phyloP scores from a whole-genome alignment of 83 land plant genomes.

The Picea abies region DNA sequence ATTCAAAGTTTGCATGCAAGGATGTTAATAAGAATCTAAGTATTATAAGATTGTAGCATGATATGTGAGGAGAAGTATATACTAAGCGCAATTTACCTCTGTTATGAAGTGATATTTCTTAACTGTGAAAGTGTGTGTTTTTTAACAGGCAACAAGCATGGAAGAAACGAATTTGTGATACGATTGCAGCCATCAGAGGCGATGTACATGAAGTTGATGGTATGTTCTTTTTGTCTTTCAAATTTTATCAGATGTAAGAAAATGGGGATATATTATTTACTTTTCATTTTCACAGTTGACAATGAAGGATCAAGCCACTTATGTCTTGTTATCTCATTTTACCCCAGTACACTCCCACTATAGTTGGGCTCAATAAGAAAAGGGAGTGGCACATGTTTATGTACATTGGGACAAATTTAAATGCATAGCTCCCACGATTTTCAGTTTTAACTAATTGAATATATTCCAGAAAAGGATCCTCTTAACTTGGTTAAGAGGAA shows the following conservation, averaged over 20 bases:
- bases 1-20: background rate
- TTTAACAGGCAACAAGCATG: conserved; percentile 84
- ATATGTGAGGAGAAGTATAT: background rate
- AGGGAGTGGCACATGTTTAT: background rate
- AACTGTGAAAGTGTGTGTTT: conserved; percentile 5
- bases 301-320: background rate
- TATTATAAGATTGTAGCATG: background rate
- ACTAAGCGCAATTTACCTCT: background rate
- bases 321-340: conserved; percentile 4
- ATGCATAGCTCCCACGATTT: background rate
- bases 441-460: background rate
- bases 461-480: background rate
- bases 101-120: background rate
- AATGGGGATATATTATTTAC: background rate
- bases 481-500: background rate
- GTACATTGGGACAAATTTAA: conserved; percentile 1
- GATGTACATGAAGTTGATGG: conserved; percentile 99
- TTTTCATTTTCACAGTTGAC: background rate
- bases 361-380: no score
- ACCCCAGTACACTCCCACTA: background rate
- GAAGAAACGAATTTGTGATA: conserved; percentile 97
- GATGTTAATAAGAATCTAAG: background rate
- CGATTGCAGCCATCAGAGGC: conserved; percentile 96
- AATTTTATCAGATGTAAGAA: background rate
- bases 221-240: conserved; percentile 24